Conservation (phyloP, 345 rosid species). For the Salix exigua region DNA sequence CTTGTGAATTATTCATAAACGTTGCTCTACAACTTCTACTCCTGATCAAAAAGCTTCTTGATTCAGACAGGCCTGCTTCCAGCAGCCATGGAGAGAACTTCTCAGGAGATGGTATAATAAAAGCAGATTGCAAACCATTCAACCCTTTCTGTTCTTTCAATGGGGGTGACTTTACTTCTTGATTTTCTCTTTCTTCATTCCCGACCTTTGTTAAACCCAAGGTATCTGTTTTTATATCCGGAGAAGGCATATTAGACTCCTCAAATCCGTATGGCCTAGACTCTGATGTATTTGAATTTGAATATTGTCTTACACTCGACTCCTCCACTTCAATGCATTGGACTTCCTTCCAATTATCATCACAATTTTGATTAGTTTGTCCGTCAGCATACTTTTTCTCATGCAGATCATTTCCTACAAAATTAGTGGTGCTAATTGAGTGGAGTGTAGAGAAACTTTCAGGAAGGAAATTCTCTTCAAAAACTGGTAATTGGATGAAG, state of each 20-base stretch:
- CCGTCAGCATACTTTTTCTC: conserved; percentile 36
- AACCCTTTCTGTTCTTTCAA: conserved; percentile 27
- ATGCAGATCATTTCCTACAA: conserved; percentile 21
- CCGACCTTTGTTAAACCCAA: conserved; percentile 25
- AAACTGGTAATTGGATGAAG: conserved; percentile 46
- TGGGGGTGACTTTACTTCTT: conserved; percentile 26
- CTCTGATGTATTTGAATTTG: conserved; percentile 20
- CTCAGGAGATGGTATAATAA: conserved; percentile 38
- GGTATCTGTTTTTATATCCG: conserved; percentile 15
- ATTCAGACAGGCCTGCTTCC: conserved; percentile 35
- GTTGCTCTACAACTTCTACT: conserved; percentile 74
- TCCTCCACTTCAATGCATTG: conserved; percentile 54
- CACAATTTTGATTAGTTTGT: conserved; percentile 36
- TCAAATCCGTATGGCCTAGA: conserved; percentile 6
- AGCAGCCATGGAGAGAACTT: conserved; percentile 29
- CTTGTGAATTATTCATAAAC: conserved; percentile 28
- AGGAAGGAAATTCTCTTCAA: conserved; percentile 38
- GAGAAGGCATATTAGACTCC: conserved; percentile 14
- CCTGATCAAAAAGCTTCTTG: conserved; percentile 40
- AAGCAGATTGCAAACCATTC: conserved; percentile 16
- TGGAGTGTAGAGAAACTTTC: conserved; percentile 31
- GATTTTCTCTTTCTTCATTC: conserved; percentile 23
- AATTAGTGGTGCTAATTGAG: conserved; percentile 27
- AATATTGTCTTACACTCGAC: conserved; percentile 23
- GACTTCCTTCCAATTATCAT: conserved; percentile 50